Percentiles rank a stretch among this genome's conserved stretches.
Conservation (phyloP, 495 filamentous ascomycete genomes). For the Neurospora intermedia region DNA sequence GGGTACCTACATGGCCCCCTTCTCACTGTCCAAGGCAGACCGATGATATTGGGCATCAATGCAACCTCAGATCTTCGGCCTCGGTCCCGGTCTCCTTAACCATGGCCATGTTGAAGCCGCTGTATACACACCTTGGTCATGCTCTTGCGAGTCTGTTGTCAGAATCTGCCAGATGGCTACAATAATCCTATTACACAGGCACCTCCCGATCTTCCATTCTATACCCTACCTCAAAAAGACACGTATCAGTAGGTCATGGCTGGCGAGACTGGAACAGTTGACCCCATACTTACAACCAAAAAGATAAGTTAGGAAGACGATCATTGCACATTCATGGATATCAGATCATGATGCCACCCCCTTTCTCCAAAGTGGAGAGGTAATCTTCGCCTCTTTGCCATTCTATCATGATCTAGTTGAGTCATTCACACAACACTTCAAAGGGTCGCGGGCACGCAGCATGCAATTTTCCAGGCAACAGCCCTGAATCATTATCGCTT, state of each 20-base stretch:
- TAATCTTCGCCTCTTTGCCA: not conserved
- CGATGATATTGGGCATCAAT: conserved; percentile 6
- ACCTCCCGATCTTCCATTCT: not conserved
- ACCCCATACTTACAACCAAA: not conserved
- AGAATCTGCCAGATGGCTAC: not conserved
- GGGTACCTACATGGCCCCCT: conserved; percentile 1
- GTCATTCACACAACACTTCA: not conserved
- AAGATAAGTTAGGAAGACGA: not conserved
- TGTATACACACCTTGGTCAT: not conserved
- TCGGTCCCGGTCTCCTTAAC: not conserved
- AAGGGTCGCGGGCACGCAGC: not conserved
- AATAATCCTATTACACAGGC: not conserved
- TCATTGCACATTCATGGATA: not conserved
- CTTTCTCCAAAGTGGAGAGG: not conserved
- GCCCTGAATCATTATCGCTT: not conserved
- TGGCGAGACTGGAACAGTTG: not conserved
- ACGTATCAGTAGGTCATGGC: not conserved
- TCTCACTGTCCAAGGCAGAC: not conserved
- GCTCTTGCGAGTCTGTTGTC: not conserved
- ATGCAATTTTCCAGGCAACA: not conserved
- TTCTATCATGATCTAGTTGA: not conserved
- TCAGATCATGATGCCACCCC: not conserved
- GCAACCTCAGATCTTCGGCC: conserved; percentile 8
- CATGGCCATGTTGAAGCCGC: not conserved
- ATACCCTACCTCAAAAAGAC: not conserved